phyloP scores from a whole-genome alignment of 176 grass and related monocot species.

The Zizania latifolia region DNA sequence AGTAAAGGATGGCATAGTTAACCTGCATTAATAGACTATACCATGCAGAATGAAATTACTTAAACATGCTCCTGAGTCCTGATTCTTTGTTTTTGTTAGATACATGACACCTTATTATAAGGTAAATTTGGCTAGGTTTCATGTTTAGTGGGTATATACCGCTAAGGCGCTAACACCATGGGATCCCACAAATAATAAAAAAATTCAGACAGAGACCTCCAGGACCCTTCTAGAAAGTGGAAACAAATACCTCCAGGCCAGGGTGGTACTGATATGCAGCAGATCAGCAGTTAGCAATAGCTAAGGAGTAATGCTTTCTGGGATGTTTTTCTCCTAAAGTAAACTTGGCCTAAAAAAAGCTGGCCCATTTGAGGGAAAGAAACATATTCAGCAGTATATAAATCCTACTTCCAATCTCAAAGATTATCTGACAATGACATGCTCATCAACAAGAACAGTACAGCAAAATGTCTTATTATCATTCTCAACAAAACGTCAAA shows the following conservation, averaged over 20 bases:
- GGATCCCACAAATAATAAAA: neutral
- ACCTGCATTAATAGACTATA: neutral
- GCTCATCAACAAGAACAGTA: neutral
- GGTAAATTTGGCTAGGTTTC: constrained; percentile 4
- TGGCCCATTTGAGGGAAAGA: constrained; percentile 7
- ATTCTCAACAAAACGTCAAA: too few species aligned
- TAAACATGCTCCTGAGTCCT: neutral
- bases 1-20: neutral
- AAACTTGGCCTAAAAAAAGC: neutral
- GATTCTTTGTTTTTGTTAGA: neutral
- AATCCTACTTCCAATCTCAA: neutral
- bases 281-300: neutral
- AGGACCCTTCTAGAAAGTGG: neutral
- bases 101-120: neutral
- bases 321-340: neutral
- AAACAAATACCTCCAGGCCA: constrained; percentile 1
- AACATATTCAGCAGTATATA: neutral
- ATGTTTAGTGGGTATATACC: too few species aligned
- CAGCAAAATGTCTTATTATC: neutral
- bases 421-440: neutral
- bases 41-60: neutral
- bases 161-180: neutral
- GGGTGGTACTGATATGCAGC: neutral
- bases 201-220: neutral
- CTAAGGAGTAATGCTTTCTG: neutral